These are phyloP conservation scores for Dipodascus albidus DNA, from an alignment of 805 yeast genomes.

Conservation along the genomic window DNA sequence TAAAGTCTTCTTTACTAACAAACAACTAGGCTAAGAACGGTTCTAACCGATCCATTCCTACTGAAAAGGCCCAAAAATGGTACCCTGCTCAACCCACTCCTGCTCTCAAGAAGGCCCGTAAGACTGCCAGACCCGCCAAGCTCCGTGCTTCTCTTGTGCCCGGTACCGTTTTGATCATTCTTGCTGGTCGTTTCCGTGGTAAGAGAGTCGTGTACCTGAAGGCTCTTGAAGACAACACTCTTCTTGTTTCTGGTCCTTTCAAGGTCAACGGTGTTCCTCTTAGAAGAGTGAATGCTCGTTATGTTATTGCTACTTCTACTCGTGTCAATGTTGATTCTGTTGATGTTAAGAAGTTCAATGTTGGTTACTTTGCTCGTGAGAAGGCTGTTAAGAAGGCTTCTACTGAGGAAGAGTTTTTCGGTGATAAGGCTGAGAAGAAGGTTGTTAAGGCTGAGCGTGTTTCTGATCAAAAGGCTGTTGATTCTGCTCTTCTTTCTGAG, in stretches of 20 bases:
- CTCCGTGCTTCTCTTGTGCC: conserved; percentile 93
- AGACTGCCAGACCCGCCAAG: conserved; percentile 85
- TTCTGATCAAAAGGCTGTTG: conserved; percentile 93
- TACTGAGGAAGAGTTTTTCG: conserved; percentile 80
- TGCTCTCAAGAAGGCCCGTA: conserved; percentile 81
- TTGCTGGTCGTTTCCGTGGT: conserved; percentile 99
- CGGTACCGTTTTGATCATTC: conserved; percentile 93
- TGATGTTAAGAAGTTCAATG: conserved; percentile 84
- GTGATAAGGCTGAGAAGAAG: conserved; percentile 64
- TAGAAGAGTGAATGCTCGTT: conserved; percentile 97
- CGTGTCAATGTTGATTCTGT: conserved; percentile 68
- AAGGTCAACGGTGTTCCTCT: conserved; percentile 99
- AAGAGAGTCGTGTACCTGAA: conserved; percentile 98
- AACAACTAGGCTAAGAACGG: conserved; percentile 25
- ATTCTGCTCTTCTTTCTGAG: conserved; percentile 82
- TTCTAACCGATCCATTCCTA: conserved; percentile 24
- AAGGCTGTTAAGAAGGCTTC: conserved; percentile 71
- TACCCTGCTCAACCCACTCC: conserved; percentile 87
- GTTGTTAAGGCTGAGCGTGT: conserved; percentile 88
- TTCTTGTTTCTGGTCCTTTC: conserved; percentile 97
- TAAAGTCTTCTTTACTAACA: not conserved
- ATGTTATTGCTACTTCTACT: conserved; percentile 98
- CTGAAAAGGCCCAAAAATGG: conserved; percentile 52
- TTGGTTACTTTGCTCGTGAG: conserved; percentile 94
- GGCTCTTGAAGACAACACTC: conserved; percentile 94